Evolutionary conservation across 2,329 filamentous ascomycete genomes (phyloP).

Genomic region (Beauveria varroae): DNA sequence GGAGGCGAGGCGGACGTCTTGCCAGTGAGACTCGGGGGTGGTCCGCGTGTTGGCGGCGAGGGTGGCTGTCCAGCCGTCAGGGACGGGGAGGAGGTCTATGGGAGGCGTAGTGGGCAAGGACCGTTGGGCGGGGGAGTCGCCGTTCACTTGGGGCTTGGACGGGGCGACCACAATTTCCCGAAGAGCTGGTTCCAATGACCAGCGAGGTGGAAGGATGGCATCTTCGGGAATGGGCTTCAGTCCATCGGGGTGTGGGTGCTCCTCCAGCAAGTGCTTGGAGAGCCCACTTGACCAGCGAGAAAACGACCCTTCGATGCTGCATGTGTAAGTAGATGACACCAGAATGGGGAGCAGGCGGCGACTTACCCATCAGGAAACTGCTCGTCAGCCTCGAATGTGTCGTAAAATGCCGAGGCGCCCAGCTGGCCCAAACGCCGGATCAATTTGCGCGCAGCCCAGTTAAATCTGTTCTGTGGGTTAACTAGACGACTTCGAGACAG

Average conservation of each 20-base stretch:
- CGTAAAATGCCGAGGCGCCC: slow-evolving; percentile 68
- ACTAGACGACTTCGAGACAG: background rate
- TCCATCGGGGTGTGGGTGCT: slow-evolving; percentile 62
- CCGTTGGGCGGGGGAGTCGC: background rate
- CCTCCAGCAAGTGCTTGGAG: slow-evolving; percentile 54
- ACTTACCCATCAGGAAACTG: slow-evolving; percentile 84
- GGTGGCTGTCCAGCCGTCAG: slow-evolving; percentile 46
- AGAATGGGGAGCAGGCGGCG: background rate
- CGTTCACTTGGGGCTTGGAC: slow-evolving; percentile 7
- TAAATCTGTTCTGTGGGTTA: slow-evolving; percentile 54
- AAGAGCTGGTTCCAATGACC: slow-evolving; percentile 26
- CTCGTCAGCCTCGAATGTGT: slow-evolving; percentile 82
- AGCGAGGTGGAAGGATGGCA: slow-evolving; percentile 69
- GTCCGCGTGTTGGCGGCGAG: slow-evolving; percentile 62
- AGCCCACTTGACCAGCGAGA: slow-evolving; percentile 69
- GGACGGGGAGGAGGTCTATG: slow-evolving; percentile 44
- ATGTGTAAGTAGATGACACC: background rate
- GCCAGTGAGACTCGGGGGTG: slow-evolving; percentile 75
- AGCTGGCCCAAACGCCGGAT: slow-evolving; percentile 78
- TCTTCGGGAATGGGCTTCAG: slow-evolving; percentile 65
- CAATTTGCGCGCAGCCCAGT: slow-evolving; percentile 86
- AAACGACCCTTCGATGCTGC: slow-evolving; percentile 73
- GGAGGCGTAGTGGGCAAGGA: slow-evolving; percentile 21
- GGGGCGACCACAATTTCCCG: background rate
- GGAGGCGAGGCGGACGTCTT: slow-evolving; percentile 80